Base-by-base conservation (phyloP, 352 stramenopile species). In the Halophytophthora polymorphica region DNA sequence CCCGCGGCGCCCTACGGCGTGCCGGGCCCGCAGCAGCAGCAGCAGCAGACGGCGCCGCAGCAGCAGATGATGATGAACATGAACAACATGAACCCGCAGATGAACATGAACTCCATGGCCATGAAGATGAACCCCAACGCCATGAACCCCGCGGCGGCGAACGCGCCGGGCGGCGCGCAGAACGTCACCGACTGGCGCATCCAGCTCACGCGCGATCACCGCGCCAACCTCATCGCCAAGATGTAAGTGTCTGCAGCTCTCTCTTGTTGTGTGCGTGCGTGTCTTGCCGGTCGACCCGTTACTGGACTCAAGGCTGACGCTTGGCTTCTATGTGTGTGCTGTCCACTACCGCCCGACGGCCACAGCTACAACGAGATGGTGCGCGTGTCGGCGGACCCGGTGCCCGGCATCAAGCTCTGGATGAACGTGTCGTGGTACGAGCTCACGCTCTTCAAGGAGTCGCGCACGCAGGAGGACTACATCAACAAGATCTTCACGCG, bases 351-450 rank as follows among this genome's bases (percentile, higher is more conserved):
- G n/a, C n/a, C n/a, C n/a, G n/a, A n/a, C n/a, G n/a, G n/a, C 11
- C 35, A 47, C 43, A 88, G 77, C 61, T 90, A 90, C 56, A 90
- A 93, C 36, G 79, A 93, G 58, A 81, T 93, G 64, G 82, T 93
- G 25, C 79, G 82, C 49, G 79, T 93, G 34, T 86, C 77, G n/a
- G 84, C 71, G 10, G 82, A 93, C 49, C 79, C 79, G 17, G 71
- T 79, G 31, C 79, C 82, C 0, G 82, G 82, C 14, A 93, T 93
- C 42, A 88, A 88, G 58, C 73, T 93, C 28, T 93, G 82, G 82
- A 93, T 90, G 75, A 90, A 93, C 59, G 82, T 90, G 23, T 83
- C 82, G 17, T 90, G 82, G 78, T 93, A 88, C 56, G 82, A 93
- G 68, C 59, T 93, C 41, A 85, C 77, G 45, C 65, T 90, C 6